Conservation (phyloP, 306 rosid genomes). For the Medicago arabica region DNA sequence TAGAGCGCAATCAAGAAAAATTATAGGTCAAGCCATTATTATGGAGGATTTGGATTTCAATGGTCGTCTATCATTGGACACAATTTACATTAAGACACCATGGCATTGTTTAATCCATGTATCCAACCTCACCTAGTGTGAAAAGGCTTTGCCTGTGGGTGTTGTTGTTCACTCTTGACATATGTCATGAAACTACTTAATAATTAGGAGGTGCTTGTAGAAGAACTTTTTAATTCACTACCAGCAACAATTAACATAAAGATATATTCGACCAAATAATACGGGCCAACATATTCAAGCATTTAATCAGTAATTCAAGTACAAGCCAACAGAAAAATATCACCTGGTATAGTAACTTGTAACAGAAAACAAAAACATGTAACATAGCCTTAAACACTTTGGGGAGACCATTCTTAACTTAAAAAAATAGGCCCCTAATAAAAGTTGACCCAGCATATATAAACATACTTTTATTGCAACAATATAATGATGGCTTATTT, state of each 20-base stretch:
- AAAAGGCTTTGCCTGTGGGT: neutral
- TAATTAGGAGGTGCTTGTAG: slow-evolving; percentile 9
- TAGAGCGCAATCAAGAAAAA: slow-evolving; percentile 11
- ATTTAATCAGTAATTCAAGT: neutral
- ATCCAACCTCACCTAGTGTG: neutral
- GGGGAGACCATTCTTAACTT: no score
- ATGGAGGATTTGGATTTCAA: slow-evolving; percentile 13
- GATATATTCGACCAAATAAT: slow-evolving; percentile 1
- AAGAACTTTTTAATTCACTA: slow-evolving; percentile 1
- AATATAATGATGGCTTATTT: no score
- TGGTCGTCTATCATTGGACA: neutral
- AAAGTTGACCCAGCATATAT: no score
- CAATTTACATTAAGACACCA: neutral
- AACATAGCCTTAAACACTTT: neutral
- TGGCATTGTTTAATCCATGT: neutral
- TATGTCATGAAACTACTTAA: slow-evolving; percentile 3
- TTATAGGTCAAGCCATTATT: neutral
- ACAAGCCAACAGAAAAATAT: neutral
- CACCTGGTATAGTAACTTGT: neutral
- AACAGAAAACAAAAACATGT: neutral
- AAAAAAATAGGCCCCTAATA: no score
- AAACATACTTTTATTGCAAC: no score
- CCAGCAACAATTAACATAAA: slow-evolving; percentile 13
- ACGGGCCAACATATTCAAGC: neutral
- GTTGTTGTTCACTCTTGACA: neutral